These are phyloP conservation scores for Epichloe gansuensis DNA, from an alignment of 2,329 filamentous ascomycete species.

Conservation along the genomic window DNA sequence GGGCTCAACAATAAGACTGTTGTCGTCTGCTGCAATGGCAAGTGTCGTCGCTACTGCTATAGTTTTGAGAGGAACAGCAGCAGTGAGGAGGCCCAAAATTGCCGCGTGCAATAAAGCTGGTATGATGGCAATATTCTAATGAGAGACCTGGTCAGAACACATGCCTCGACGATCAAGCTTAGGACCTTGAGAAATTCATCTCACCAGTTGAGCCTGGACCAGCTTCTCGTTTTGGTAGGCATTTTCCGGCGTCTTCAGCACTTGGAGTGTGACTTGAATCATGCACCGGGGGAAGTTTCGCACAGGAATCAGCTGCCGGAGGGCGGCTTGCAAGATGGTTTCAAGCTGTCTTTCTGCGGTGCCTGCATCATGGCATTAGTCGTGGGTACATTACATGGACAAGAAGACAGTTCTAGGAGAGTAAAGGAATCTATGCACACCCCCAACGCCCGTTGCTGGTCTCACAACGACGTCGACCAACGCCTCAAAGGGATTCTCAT, in stretches of 20 bases:
- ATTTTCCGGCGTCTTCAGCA: slow-evolving; percentile 56
- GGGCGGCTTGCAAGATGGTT: slow-evolving; percentile 55
- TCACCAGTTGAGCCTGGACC: slow-evolving; percentile 46
- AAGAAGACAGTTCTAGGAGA: too few species aligned
- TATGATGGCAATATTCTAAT: slow-evolving; percentile 63
- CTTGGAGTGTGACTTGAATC: slow-evolving; percentile 72
- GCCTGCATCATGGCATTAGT: slow-evolving; percentile 25
- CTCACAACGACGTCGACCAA: slow-evolving; percentile 81
- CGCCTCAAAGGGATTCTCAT: slow-evolving; percentile 86
- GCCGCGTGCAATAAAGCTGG: slow-evolving; percentile 73
- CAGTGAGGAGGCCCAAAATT: slow-evolving; percentile 66
- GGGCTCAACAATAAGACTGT: slow-evolving; percentile 43
- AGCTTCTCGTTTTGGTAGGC: slow-evolving; percentile 49
- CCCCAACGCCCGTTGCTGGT: slow-evolving; percentile 72
- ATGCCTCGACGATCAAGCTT: background rate
- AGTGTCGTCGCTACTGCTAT: slow-evolving; percentile 55
- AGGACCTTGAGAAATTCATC: slow-evolving; percentile 12
- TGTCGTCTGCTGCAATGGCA: slow-evolving; percentile 36
- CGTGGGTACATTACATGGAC: background rate
- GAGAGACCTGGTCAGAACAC: slow-evolving; percentile 7
- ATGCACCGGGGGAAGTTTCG: slow-evolving; percentile 64
- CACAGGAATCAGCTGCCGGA: slow-evolving; percentile 62
- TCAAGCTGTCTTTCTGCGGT: slow-evolving; percentile 75
- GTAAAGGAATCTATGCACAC: slow-evolving; percentile 28
- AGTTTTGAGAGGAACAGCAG: slow-evolving; percentile 65